Evolutionary conservation across 352 stramenopile species (phyloP).

Genomic region (Peronospora tabacina): DNA sequence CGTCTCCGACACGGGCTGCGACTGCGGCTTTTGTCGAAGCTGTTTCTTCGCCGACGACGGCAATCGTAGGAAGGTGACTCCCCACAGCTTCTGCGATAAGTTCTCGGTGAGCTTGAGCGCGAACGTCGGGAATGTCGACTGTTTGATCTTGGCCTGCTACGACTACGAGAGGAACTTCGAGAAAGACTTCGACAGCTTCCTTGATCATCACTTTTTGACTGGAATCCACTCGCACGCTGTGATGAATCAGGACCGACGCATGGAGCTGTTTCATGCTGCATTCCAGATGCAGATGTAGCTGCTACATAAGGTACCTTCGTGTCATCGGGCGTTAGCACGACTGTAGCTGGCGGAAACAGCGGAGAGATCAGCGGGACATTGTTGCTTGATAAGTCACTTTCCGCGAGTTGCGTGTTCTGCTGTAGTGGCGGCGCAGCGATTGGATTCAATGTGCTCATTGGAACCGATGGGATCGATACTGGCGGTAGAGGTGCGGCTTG

Average conservation of each 20-base stretch:
- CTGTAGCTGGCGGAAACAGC: conserved; percentile 4
- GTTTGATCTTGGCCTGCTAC: conserved; percentile 15
- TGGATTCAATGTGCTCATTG: background rate
- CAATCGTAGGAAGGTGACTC: conserved; percentile 7
- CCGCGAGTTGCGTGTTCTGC: conserved; percentile 1
- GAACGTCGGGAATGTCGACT: conserved; percentile 13
- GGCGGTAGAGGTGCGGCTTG: conserved; percentile 1
- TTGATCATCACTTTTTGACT: conserved; percentile 15
- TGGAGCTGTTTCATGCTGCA: background rate
- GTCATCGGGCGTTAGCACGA: conserved; percentile 2
- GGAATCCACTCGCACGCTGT: conserved; percentile 10
- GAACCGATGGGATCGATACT: background rate
- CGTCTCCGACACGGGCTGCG: conserved; percentile 20
- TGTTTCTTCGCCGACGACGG: conserved; percentile 15
- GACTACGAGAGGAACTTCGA: conserved; percentile 16
- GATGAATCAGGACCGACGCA: background rate
- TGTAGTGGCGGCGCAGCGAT: background rate
- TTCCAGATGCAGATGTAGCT: background rate
- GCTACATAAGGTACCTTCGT: conserved; percentile 1
- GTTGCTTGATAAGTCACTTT: conserved; percentile 2
- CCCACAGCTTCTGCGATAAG: conserved; percentile 9
- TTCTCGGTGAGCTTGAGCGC: conserved; percentile 20
- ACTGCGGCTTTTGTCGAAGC: conserved; percentile 25
- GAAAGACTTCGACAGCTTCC: conserved; percentile 4
- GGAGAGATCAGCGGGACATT: conserved; percentile 3